Evolutionary conservation across 257 asterid species (phyloP), one percentile per base, ranked within the genome.

Genomic region (Capsicum rhomboideum): DNA sequence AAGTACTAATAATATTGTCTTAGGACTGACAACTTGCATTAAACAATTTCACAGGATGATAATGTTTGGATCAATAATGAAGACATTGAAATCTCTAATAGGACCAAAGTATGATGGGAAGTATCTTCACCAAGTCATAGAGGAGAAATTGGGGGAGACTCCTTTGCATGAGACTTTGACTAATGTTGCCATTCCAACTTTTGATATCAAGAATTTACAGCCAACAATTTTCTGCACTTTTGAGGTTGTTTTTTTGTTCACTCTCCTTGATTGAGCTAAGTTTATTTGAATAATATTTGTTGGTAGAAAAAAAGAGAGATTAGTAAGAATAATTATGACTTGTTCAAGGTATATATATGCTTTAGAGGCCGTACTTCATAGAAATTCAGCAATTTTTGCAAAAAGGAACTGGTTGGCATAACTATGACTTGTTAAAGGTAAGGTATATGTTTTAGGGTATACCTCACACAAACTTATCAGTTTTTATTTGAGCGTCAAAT

Each of bases 61-160:
- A 4, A 26, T 52, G 17, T 13, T 85, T 29, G 89, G 88, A 54
- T 21, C 23, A 21, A 11, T 89, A 3, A 16, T 46, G 55, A 84
- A n/a, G 21, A n/a, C 75, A 10, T 1, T 86, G 34, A 34, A 37
- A 0, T 71, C 80, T n/a, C 0, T 90, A 14, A 67, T 49, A 0
- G 92, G 91, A 18, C 90, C 92, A 1, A 90, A 86, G 52, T 86
- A 92, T 79, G 74, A 90, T 31, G 89, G 89, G 1, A 79, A 72
- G 49, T 86, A 86, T 79, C 89, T 89, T 10, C 84, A 69, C n/a
- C 31, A 83, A 21, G 68, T 89, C 8, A 61, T 87, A 20, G 53
- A 71, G 46, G 85, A 88, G 50, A 85, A 63, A 56, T 78, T 89
- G 12, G 86, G 86, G 1, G 37, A 83, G 17, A 69, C 75, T 50